A percentile compares a stretch with the other conserved stretches of the same genome.
Evolutionary conservation across 805 yeast species (phyloP).

Genomic region (Metschnikowia noctiluminum): DNA sequence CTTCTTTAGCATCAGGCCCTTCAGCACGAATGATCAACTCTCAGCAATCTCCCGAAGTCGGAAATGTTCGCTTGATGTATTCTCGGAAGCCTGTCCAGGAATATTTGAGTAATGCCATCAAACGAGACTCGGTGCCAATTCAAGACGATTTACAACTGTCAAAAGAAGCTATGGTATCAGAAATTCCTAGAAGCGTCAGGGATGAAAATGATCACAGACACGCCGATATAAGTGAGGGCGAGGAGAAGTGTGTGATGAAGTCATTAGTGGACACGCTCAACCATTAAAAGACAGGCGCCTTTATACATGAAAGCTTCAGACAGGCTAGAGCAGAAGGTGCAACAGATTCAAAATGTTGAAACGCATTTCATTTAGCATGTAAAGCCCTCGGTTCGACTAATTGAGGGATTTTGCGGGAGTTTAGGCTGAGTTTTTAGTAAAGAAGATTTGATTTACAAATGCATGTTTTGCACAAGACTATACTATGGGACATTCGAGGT

Average conservation of each 20-base stretch:
- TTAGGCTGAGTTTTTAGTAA: too few relatives aligned
- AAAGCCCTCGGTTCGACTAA: too few relatives aligned
- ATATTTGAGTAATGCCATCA: not conserved
- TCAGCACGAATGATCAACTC: not conserved
- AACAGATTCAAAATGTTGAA: too few relatives aligned
- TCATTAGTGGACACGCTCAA: constrained; percentile 42
- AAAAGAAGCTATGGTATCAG: not conserved
- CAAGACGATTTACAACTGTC: not conserved
- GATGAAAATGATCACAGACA: constrained; percentile 1
- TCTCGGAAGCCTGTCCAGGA: not conserved
- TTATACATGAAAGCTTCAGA: too few relatives aligned
- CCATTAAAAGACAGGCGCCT: constrained; percentile 16
- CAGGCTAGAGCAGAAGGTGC: too few relatives aligned
- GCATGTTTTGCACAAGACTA: too few relatives aligned
- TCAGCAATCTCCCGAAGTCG: constrained; percentile 1
- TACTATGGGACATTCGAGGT: too few relatives aligned
- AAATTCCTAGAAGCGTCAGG: not conserved
- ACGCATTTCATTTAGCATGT: too few relatives aligned
- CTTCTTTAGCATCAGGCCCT: not conserved
- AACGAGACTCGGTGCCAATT: not conserved
- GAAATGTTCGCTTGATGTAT: not conserved
- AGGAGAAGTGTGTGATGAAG: constrained; percentile 33
- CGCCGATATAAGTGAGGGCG: constrained; percentile 9
- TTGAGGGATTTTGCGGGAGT: too few relatives aligned
- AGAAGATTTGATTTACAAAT: too few relatives aligned